Conservation (phyloP, 2,329 filamentous ascomycete genomes). For the Microdochium nivale region DNA sequence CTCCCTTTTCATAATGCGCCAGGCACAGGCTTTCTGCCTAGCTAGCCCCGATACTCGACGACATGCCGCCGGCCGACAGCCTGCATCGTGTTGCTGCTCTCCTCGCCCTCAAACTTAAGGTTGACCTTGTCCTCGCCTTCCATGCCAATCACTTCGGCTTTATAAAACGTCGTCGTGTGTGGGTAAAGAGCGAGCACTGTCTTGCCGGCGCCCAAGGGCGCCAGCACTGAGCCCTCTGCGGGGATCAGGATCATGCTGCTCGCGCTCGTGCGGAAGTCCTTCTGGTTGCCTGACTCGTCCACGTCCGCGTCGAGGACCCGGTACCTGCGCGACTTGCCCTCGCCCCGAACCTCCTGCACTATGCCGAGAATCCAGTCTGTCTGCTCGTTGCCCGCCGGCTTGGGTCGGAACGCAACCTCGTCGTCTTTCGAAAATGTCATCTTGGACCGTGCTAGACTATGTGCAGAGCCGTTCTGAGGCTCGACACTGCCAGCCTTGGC, state of each 20-base stretch:
- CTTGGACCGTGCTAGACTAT: constrained; percentile 36
- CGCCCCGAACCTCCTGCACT: constrained; percentile 65
- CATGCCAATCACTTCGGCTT: constrained; percentile 70
- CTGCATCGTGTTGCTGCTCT: constrained; percentile 64
- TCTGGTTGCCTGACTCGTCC: constrained; percentile 58
- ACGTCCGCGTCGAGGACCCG: constrained; percentile 75
- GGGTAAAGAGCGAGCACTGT: constrained; percentile 73
- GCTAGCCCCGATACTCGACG: constrained; percentile 56
- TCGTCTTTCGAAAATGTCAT: constrained; percentile 53
- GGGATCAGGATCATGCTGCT: constrained; percentile 73
- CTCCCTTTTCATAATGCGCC: neutral
- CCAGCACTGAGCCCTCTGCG: constrained; percentile 40
- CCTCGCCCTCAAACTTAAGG: constrained; percentile 73
- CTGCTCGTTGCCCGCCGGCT: constrained; percentile 37
- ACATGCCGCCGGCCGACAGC: constrained; percentile 70
- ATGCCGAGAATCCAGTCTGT: constrained; percentile 69
- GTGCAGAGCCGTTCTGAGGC: constrained; percentile 30
- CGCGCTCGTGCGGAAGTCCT: constrained; percentile 63
- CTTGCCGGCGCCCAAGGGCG: constrained; percentile 58
- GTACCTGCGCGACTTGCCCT: constrained; percentile 70
- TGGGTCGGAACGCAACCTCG: constrained; percentile 58
- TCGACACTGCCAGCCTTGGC: constrained; percentile 36
- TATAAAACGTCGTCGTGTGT: constrained; percentile 78
- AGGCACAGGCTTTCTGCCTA: neutral
- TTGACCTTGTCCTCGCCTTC: constrained; percentile 47